Conservation (phyloP, 306 rosid species). For the Vachellia pachyceras region DNA sequence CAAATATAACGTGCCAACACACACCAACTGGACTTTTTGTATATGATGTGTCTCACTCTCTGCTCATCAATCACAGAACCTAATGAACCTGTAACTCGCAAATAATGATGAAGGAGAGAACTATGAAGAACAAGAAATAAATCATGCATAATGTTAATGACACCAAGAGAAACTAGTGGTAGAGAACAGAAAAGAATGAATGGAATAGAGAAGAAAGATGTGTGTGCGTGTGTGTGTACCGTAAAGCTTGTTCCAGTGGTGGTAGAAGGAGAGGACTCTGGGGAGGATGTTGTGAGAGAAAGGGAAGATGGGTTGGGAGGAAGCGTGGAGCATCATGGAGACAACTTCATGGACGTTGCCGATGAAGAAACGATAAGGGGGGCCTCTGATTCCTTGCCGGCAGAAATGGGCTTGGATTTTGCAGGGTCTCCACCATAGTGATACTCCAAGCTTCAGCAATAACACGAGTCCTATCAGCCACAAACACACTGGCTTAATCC, state of each 20-base stretch:
- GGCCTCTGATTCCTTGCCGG: constrained; percentile 89
- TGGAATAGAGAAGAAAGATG: neutral
- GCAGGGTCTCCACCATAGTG: constrained; percentile 92
- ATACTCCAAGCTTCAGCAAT: constrained; percentile 46
- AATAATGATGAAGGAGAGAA: too few relatives aligned
- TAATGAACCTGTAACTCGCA: too few relatives aligned
- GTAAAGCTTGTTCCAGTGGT: constrained; percentile 95
- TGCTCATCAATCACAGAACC: too few relatives aligned
- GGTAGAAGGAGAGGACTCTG: constrained; percentile 92
- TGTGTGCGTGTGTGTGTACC: constrained; percentile 38
- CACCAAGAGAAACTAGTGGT: too few relatives aligned
- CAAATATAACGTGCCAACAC: neutral
- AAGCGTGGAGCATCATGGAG: constrained; percentile 85
- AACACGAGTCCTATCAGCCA: constrained; percentile 41
- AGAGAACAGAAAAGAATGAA: too few relatives aligned
- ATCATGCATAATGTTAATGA: too few relatives aligned
- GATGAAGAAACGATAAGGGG: constrained; percentile 95
- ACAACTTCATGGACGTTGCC: constrained; percentile 85
- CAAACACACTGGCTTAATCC: constrained; percentile 53
- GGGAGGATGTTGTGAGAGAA: constrained; percentile 95
- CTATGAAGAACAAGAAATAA: too few relatives aligned
- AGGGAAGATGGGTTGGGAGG: constrained; percentile 85
- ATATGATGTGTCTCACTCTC: too few relatives aligned
- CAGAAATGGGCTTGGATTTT: constrained; percentile 76
- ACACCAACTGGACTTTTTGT: too few relatives aligned